A percentile compares a stretch with the other conserved stretches of the same genome.
These are phyloP conservation scores for Chamaenerion angustifolium DNA, from an alignment of 345 rosid species.

Conservation along the genomic window DNA sequence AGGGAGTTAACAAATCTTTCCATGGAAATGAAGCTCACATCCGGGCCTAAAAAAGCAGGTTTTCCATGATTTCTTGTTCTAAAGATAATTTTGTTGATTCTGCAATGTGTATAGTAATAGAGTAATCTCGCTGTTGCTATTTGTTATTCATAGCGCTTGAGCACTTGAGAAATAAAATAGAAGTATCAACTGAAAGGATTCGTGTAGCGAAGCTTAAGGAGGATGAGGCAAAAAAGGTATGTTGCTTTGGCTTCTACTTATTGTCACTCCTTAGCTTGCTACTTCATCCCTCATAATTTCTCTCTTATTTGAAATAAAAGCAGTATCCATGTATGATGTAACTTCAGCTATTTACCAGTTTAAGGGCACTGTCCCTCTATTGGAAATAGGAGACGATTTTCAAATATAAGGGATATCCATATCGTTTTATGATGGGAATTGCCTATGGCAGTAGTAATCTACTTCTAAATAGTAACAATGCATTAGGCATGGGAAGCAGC, in stretches of 20 bases:
- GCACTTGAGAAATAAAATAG: constrained; percentile 81
- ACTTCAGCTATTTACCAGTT: too few relatives aligned
- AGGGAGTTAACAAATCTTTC: constrained; percentile 57
- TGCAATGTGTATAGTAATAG: neutral
- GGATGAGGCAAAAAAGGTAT: constrained; percentile 72
- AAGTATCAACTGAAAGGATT: constrained; percentile 60
- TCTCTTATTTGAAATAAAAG: neutral
- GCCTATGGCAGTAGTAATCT: neutral
- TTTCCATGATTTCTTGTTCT: neutral
- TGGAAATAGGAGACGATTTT: too few relatives aligned
- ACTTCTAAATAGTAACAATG: neutral
- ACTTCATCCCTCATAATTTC: neutral
- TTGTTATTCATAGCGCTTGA: constrained; percentile 40
- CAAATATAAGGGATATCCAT: neutral
- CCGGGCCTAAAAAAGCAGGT: constrained; percentile 97
- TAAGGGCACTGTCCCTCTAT: too few relatives aligned
- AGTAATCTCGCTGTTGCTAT: neutral
- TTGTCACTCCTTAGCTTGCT: too few relatives aligned
- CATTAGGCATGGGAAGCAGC: constrained; percentile 65
- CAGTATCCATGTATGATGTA: too few relatives aligned
- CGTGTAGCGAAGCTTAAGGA: constrained; percentile 57
- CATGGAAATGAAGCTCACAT: constrained; percentile 89
- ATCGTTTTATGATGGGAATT: neutral
- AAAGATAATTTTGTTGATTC: neutral
- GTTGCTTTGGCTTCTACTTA: constrained; percentile 5